phyloP scores from a whole-genome alignment of 2,329 filamentous ascomycete species.

The Pestalotiopsis sp. region DNA sequence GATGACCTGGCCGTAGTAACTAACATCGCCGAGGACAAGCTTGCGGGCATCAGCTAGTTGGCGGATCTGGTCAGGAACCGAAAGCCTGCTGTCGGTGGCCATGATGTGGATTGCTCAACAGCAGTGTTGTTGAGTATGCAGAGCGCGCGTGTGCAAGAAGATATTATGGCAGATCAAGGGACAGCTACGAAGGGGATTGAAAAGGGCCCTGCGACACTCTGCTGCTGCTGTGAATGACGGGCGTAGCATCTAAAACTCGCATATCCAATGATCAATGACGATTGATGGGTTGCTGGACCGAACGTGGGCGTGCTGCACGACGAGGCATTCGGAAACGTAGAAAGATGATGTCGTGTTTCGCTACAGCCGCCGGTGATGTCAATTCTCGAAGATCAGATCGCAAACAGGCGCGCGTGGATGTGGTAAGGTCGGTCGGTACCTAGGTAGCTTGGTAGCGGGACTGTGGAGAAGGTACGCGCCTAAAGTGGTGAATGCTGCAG shows the following conservation, averaged over 20 bases:
- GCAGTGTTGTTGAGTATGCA: not conserved
- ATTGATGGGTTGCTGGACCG: not conserved
- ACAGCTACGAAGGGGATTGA: conserved; percentile 2
- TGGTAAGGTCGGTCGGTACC: not conserved
- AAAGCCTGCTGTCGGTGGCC: conserved; percentile 53
- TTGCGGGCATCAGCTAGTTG: conserved; percentile 91
- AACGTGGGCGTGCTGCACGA: not conserved
- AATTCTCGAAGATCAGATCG: conserved; percentile 20
- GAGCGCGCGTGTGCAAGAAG: not conserved
- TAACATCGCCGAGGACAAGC: conserved; percentile 83
- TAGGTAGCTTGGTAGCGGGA: not conserved
- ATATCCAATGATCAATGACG: not conserved
- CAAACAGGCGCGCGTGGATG: not conserved
- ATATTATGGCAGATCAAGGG: not conserved
- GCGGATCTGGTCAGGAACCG: conserved; percentile 75
- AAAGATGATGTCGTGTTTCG: conserved; percentile 8
- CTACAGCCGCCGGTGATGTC: conserved; percentile 24
- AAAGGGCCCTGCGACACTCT: not conserved
- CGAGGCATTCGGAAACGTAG: not conserved
- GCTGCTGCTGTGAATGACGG: not conserved
- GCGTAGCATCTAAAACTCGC: not conserved
- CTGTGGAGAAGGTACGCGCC: not conserved
- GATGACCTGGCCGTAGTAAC: conserved; percentile 89
- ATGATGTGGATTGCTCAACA: conserved; percentile 39
- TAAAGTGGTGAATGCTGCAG: not conserved